Base-by-base conservation (phyloP, 2,329 filamentous ascomycete genomes). In the Drechslerella coelobrocha region DNA sequence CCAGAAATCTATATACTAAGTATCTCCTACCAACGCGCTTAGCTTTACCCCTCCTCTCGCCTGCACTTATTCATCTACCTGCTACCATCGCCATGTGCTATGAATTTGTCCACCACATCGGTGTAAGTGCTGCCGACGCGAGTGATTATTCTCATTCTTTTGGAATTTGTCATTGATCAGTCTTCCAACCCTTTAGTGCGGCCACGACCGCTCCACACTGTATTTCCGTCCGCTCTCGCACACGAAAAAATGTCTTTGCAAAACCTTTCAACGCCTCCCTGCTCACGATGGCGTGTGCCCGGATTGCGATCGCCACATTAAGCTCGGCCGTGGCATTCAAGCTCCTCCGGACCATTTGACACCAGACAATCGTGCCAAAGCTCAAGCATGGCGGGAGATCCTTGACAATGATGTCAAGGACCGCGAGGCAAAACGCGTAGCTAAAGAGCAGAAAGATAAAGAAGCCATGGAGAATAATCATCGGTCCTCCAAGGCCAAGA, bases 141-240 rank as follows among this genome's bases (percentile, higher is more conserved):
- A n/a, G n/a, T n/a, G n/a, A 5, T 41, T 17, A 41, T 19, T 31
- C 29, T 8, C 21, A 5, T 10, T 51, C 45, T 24, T 26, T 2
- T 12, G 10, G 9, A 10, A 17, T 5, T 9, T 6, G 45, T 50
- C 5, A 5, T 24, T 19, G 14, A 10, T 10, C 1, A 24, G 21
- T 23, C 54, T 26, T 21, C 26, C 23, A 21, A 19, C 14, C 52
- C 14, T 39, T 17, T 17, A 71, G 66, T 71, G 66, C 31, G 66
- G 59, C n/a, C 66, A 71, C 23, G 66, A 71, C 39, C 66, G 59
- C 6, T 71, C 66, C 21, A n/a, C 47, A 5, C 66, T 53, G 27
- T 71, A 59, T 21, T 71, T 63, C 31, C 66, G 66, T 26, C 47
- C 59, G 2, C 23, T 37, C 17, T 52, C 66, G 4, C 37, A 41